A percentile compares a stretch with the other conserved stretches of the same genome.
Conservation (phyloP, 371 early-diverging fungal genomes). For the Gilbertella persicaria region DNA sequence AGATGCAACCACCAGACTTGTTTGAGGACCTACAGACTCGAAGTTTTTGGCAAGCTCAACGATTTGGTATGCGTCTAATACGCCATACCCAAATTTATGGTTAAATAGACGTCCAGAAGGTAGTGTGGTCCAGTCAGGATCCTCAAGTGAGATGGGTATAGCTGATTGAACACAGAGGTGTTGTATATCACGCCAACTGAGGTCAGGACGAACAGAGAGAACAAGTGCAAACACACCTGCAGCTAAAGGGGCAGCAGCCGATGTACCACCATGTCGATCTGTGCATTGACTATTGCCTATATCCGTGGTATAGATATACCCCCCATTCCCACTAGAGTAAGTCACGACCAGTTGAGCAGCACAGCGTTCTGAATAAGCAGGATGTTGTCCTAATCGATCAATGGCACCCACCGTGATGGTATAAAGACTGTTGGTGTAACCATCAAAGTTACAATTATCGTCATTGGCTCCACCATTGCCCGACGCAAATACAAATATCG, state of each 20-base stretch:
- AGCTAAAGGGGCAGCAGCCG: conserved; percentile 88
- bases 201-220: conserved; percentile 70
- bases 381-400: conserved; percentile 73
- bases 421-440: conserved; percentile 93
- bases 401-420: conserved; percentile 93
- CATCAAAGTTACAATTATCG: conserved; percentile 97
- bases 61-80: conserved; percentile 80
- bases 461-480: conserved; percentile 85
- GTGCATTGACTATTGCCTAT: conserved; percentile 63
- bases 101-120: conserved; percentile 75
- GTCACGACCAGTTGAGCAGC: conserved; percentile 86
- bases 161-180: conserved; percentile 80
- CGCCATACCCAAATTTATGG: conserved; percentile 92
- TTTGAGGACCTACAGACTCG: conserved; percentile 61
- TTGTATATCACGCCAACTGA: conserved; percentile 92
- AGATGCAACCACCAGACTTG: conserved; percentile 52
- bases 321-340: conserved; percentile 74
- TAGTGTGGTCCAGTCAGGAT: conserved; percentile 64
- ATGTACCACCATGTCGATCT: conserved; percentile 80
- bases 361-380: conserved; percentile 86
- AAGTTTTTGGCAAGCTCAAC: conserved; percentile 71
- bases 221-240: conserved; percentile 82
- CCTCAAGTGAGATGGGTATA: conserved; percentile 65
- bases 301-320: conserved; percentile 77
- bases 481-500: conserved; percentile 91